Conservation (phyloP, 306 rosid genomes). For the Pyrus communis region DNA sequence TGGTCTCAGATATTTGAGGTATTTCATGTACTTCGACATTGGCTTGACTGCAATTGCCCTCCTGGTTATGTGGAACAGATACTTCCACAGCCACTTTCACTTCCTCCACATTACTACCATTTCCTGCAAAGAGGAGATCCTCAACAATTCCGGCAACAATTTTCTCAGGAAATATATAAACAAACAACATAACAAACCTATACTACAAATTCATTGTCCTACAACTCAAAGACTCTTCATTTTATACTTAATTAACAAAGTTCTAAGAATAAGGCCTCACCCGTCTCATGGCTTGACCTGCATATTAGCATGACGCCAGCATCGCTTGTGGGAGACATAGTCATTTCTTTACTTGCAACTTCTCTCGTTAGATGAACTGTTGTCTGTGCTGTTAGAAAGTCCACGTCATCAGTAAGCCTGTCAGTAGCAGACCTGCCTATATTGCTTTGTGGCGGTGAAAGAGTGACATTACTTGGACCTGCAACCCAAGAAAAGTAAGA, state of each 20-base stretch:
- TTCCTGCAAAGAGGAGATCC: constrained; percentile 36
- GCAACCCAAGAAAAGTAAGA: constrained; percentile 28
- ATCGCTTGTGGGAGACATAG: constrained; percentile 15
- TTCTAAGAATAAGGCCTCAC: constrained; percentile 10
- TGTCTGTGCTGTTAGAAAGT: constrained; percentile 19
- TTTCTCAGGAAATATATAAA: not conserved
- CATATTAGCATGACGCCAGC: constrained; percentile 22
- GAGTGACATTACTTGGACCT: constrained; percentile 53
- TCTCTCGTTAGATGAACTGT: constrained; percentile 20
- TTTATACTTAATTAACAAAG: not conserved
- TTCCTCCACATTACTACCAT: constrained; percentile 24
- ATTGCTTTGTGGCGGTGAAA: constrained; percentile 35
- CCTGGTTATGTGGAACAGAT: constrained; percentile 16
- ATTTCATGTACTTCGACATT: constrained; percentile 12
- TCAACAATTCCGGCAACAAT: not conserved
- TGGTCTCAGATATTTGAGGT: constrained; percentile 17
- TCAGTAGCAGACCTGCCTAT: constrained; percentile 22
- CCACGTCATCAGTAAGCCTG: constrained; percentile 27
- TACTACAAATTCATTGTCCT: not conserved
- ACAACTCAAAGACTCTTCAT: not conserved
- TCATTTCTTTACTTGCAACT: constrained; percentile 15
- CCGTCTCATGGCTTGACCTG: constrained; percentile 26
- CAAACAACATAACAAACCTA: not conserved
- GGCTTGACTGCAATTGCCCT: constrained; percentile 12
- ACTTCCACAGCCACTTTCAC: constrained; percentile 11